Evolutionary conservation across 768 basidiomycete genomes (phyloP).

Genomic region (Botryobasidium botryosum): DNA sequence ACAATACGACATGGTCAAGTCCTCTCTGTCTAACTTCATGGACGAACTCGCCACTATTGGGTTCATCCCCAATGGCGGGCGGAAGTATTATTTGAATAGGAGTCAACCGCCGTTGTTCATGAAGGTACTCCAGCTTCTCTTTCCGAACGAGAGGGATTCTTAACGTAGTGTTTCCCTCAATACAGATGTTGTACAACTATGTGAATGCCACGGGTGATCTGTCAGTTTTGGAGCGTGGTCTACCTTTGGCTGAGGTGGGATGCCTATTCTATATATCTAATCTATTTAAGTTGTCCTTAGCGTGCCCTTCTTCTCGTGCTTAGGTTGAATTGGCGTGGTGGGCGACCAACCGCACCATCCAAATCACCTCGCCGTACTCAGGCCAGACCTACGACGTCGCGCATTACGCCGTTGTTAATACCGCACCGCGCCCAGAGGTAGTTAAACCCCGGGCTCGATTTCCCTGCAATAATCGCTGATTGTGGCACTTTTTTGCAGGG

Average conservation of each 20-base stretch:
- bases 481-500: constrained; percentile 11
- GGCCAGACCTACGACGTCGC: constrained; percentile 47
- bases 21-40: constrained; percentile 85
- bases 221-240: constrained; percentile 54
- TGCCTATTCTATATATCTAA: neutral
- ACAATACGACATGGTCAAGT: constrained; percentile 53
- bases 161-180: too few relatives aligned
- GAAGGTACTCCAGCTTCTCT: too few relatives aligned
- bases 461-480: neutral
- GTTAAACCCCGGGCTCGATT: constrained; percentile 21
- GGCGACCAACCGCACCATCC: constrained; percentile 49
- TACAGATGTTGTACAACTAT: constrained; percentile 80
- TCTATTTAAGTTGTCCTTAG: neutral
- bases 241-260: constrained; percentile 67
- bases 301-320: neutral
- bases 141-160: too few relatives aligned
- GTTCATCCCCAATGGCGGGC: constrained; percentile 88
- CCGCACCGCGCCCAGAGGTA: constrained; percentile 78
- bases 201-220: constrained; percentile 53
- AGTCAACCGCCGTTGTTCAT: constrained; percentile 90
- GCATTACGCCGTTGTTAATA: constrained; percentile 64
- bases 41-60: constrained; percentile 72
- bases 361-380: constrained; percentile 53
- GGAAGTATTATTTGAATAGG: constrained; percentile 81
- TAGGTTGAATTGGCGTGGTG: constrained; percentile 78